Evolutionary conservation across 2,329 filamentous ascomycete genomes (phyloP).

Genomic region (Westerdykella ornata): DNA sequence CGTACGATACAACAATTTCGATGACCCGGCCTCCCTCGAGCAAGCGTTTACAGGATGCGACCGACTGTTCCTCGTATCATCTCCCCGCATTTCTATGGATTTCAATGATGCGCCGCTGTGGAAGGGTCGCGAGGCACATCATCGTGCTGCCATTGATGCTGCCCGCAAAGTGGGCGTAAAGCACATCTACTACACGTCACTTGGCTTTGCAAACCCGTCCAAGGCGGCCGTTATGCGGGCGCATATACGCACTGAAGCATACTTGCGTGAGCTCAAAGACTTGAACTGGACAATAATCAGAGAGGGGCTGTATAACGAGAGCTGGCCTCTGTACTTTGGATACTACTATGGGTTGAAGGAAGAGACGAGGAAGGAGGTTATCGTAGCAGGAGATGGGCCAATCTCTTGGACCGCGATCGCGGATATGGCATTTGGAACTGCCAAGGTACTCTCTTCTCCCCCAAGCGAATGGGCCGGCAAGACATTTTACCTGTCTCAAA

Average conservation of each 20-base stretch:
- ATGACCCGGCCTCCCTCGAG: slow-evolving; percentile 30
- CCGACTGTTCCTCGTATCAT: slow-evolving; percentile 43
- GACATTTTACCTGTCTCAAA: slow-evolving; percentile 38
- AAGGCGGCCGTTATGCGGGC: slow-evolving; percentile 43
- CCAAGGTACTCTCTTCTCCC: slow-evolving; percentile 32
- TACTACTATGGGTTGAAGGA: slow-evolving; percentile 35
- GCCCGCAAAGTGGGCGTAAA: slow-evolving; percentile 37
- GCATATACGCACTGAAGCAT: slow-evolving; percentile 42
- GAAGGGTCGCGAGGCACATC: slow-evolving; percentile 41
- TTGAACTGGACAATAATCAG: slow-evolving; percentile 36
- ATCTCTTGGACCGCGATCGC: slow-evolving; percentile 42
- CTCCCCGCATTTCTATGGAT: slow-evolving; percentile 40
- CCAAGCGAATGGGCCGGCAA: slow-evolving; percentile 29
- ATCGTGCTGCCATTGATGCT: slow-evolving; percentile 40
- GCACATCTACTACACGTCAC: slow-evolving; percentile 44
- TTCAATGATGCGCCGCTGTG: slow-evolving; percentile 39
- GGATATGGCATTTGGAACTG: slow-evolving; percentile 41
- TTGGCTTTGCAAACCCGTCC: slow-evolving; percentile 39
- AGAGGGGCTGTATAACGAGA: slow-evolving; percentile 44
- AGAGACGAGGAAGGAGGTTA: slow-evolving; percentile 34
- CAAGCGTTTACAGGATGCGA: slow-evolving; percentile 34
- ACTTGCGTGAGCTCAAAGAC: slow-evolving; percentile 28
- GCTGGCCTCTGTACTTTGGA: slow-evolving; percentile 45
- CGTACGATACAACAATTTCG: slow-evolving; percentile 37
- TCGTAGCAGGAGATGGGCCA: slow-evolving; percentile 39